Evolutionary conservation across 331 rosid species (phyloP), one percentile per base, ranked within the genome.

Genomic region (Arachis monticola): DNA sequence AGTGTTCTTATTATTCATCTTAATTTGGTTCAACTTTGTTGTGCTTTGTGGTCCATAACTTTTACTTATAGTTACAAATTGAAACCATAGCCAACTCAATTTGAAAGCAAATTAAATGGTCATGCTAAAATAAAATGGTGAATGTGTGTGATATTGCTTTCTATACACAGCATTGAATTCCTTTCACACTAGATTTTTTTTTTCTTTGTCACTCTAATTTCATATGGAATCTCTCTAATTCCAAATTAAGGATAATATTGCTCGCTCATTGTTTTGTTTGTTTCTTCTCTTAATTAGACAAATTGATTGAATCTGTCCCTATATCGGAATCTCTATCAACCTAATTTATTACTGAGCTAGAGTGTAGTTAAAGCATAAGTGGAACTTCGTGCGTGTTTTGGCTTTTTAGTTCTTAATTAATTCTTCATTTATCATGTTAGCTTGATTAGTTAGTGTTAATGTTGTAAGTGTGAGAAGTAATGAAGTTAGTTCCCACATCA

Each of bases 111-210:
- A 35, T 35, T 35, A 10, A 30, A 30, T 42, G 48, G 47, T 52
- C 72, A 64, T 55, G 73, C 63, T 69, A 56, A 69, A 62, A 69
- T 62, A 59, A 69, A 62, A 69, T 62, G 66, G 58, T 55, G 55
- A 72, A 44, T 27, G 41, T 42, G 41, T 38, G 41, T 5, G 6
- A 42, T 10, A 9, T 60, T 31, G 52, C 5, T 64, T 35, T 40
- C 27, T 17, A 47, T 12, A 53, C 13, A 45, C 17, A 5, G 13
- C 38, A 45, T 17, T 10, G 17, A 58, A 58, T 67, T 76, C 63
- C 55, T 48, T 69, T 73, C 66, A 61, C 38, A 12, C 41, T 42
- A 27, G 2, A 31, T n/a, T 47, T 67, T 68, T 31, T 22, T 32
- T 27, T 22, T 2, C 60, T 38, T 8, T 35, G 5, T 62, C 30